These are phyloP conservation scores for Ophidiomyces ophidiicola DNA, from an alignment of 2,329 filamentous ascomycete species.

Conservation along the genomic window DNA sequence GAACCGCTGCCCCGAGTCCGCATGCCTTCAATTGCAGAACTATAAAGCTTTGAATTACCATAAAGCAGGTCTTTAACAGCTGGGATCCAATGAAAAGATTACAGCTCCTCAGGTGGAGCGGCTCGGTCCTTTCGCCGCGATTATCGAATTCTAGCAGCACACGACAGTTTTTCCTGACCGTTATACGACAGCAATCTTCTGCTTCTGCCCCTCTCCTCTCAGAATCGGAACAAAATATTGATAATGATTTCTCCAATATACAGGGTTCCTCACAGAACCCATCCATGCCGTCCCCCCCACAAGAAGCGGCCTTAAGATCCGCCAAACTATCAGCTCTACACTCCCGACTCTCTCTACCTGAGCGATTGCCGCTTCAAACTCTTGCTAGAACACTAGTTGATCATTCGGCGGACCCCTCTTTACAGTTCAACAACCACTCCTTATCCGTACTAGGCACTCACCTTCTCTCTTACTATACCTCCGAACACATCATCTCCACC, in stretches of 20 bases:
- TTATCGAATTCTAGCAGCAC: conserved; percentile 21
- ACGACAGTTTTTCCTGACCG: conserved; percentile 19
- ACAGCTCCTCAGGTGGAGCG: conserved; percentile 42
- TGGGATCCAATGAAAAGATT: conserved; percentile 35
- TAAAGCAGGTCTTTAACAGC: neutral
- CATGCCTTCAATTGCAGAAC: conserved; percentile 5
- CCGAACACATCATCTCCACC: conserved; percentile 75
- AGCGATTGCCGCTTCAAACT: conserved; percentile 70
- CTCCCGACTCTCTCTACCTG: conserved; percentile 70
- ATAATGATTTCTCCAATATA: conserved; percentile 18
- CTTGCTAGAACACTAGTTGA: conserved; percentile 79
- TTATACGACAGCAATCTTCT: conserved; percentile 33
- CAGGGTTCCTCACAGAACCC: conserved; percentile 22
- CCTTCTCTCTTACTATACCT: conserved; percentile 75
- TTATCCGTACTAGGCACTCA: conserved; percentile 70
- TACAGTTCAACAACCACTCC: conserved; percentile 77
- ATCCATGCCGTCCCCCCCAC: conserved; percentile 57
- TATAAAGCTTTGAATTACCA: neutral
- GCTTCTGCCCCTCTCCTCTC: conserved; percentile 22
- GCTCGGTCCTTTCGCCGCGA: conserved; percentile 38
- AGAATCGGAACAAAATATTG: conserved; percentile 20
- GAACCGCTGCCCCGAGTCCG: neutral
- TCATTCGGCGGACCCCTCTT: conserved; percentile 65
- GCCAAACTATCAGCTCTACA: conserved; percentile 88
- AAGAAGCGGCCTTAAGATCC: conserved; percentile 54